Evolutionary conservation across 345 rosid genomes (phyloP), one percentile per base, ranked within the genome.

Genomic region (Arabidopsis suecica): DNA sequence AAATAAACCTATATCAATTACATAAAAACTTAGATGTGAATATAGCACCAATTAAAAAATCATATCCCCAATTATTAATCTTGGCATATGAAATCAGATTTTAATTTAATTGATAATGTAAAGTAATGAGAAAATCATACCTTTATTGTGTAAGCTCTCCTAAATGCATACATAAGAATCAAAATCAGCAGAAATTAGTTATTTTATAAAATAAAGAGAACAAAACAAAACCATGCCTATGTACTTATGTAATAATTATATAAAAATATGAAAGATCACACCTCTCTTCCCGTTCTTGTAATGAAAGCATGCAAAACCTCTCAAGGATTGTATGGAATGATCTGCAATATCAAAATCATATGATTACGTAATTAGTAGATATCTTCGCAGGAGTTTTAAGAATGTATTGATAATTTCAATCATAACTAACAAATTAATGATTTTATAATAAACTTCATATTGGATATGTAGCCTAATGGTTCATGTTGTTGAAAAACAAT

Each of bases 121-220:
- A 3, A 20, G 9, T 66, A 10, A 23, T 60, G 1, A 44, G 38
- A 23, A 34, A 33, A 61, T 16, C 69, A 38, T 33, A 76, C 80
- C 71, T 76, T 47, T 25, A 8, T 55, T 54, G 80, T 76, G 44
- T 69, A 62, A 3, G 20, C 30, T 14, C 37, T 63, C 65, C 80
- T 69, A 25, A 16, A 45, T 7, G 28, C 6, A 10, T 18, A 13
- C 53, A 75, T 49, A 67, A 28, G 49, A 38, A 72, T 0, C 13
- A 40, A 58, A 67, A 0, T 57, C 12, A 9, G 1, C 23, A 47
- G 0, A 14, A 10, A 61, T 61, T 49, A 36, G 25, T 32, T 16
- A 5, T 2, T 58, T 9, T 6, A 4, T 65, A 28, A 10, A 30
- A n/a, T 1, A 0, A 12, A 28, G 5, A 56, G 3, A 36, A 0